These are phyloP conservation scores for Wickerhamiella vanderwaltii DNA, from an alignment of 805 yeast genomes.

Conservation along the genomic window DNA sequence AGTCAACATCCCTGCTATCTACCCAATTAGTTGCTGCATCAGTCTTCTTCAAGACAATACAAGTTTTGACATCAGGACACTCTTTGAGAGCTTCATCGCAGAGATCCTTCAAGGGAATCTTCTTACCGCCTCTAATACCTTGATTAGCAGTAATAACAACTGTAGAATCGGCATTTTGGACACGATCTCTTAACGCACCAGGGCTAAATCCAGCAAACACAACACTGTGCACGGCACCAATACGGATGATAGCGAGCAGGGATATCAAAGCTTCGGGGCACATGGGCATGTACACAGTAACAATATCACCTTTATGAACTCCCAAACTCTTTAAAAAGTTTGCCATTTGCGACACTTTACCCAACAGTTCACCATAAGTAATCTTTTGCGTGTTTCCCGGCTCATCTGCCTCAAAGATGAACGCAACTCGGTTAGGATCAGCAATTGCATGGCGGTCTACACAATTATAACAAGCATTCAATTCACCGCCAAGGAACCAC, in stretches of 20 bases:
- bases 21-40: constrained; percentile 43
- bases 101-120: constrained; percentile 66
- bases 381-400: constrained; percentile 49
- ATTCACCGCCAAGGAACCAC: constrained; percentile 71
- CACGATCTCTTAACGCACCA: constrained; percentile 58
- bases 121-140: constrained; percentile 72
- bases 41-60: constrained; percentile 63
- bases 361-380: constrained; percentile 60
- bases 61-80: constrained; percentile 57
- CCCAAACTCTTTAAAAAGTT: constrained; percentile 57
- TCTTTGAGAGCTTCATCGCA: constrained; percentile 65
- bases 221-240: constrained; percentile 78
- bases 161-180: constrained; percentile 58
- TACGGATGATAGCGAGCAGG: constrained; percentile 61
- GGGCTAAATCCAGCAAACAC: constrained; percentile 77
- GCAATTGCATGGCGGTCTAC: constrained; percentile 69
- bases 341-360: constrained; percentile 58
- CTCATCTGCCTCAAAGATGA: constrained; percentile 73
- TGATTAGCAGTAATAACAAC: constrained; percentile 72
- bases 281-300: constrained; percentile 80
- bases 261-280: constrained; percentile 68
- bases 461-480: constrained; percentile 71
- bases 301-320: constrained; percentile 70
- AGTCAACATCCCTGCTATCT: constrained; percentile 57
- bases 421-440: constrained; percentile 59